Percentiles rank a stretch among this genome's conserved stretches.
Evolutionary conservation across 805 yeast genomes (phyloP).

Genomic region (Suhomyces emberorum): DNA sequence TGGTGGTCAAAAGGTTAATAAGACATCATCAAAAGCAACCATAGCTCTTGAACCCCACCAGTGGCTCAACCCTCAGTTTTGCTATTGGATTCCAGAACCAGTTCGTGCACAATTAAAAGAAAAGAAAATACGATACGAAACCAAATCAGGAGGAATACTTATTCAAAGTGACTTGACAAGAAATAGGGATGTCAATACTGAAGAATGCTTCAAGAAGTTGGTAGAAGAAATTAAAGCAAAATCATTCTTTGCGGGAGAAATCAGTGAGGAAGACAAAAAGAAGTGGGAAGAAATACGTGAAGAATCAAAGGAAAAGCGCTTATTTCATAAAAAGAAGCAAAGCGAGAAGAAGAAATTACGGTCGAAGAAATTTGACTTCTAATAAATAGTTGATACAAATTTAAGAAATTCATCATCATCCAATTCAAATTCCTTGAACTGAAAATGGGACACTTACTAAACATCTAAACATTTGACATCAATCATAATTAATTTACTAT

Average conservation of each 20-base stretch:
- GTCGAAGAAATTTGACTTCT: conserved; percentile 31
- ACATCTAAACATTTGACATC: too few relatives aligned
- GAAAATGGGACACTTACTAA: too few relatives aligned
- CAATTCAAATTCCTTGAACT: too few relatives aligned
- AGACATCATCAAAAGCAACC: conserved; percentile 65
- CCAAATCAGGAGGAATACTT: conserved; percentile 52
- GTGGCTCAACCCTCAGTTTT: conserved; percentile 40
- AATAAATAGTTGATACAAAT: too few relatives aligned
- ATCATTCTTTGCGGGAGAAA: conserved; percentile 48
- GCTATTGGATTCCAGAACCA: conserved; percentile 59
- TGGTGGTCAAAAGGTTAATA: conserved; percentile 87
- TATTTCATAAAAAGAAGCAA: conserved; percentile 32
- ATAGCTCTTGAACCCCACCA: conserved; percentile 42
- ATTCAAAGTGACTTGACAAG: conserved; percentile 61
- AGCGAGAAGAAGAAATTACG: conserved; percentile 39
- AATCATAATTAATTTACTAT: too few relatives aligned
- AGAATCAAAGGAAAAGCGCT: conserved; percentile 29
- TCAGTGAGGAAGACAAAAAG: conserved; percentile 41
- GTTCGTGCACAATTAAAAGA: conserved; percentile 40
- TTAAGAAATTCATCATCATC: too few relatives aligned
- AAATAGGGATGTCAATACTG: conserved; percentile 54
- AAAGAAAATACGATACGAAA: conserved; percentile 49
- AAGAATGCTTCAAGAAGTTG: conserved; percentile 59
- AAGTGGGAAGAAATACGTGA: conserved; percentile 49
- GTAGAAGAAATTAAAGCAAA: conserved; percentile 46